Base-by-base conservation (phyloP, 1,284 basidiomycete genomes). In the Lentinula novae-zelandiae region DNA sequence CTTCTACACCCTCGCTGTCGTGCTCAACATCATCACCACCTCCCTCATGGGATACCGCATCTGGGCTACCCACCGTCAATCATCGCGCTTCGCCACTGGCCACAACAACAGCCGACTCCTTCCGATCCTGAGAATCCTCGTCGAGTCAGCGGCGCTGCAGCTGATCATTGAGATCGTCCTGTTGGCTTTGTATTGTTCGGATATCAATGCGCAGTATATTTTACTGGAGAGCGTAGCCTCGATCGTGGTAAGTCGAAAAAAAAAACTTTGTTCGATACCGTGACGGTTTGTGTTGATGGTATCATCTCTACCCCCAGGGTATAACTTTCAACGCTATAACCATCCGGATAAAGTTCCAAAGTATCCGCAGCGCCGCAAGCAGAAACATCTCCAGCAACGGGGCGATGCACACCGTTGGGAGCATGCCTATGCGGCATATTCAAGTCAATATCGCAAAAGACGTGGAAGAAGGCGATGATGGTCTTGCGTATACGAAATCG, bases 131-230 rank as follows among this genome's bases (percentile, higher is more conserved):
- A 39, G 44, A 20, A 62, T 62, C 31, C 17, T 62, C 17, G 38
- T 62, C 10, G 60, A 62, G 34, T 62, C 60, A 27, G 60, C 60
- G 8, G 40, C 52, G 3, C 42, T 62, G 6, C 60, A 62, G 42
- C 55, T 62, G 6, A 40, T 54, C 17, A 50, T 50, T 34, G 56
- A 62, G 36, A 39, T 62, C 13, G 33, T 58, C 12, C 40, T 62
- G n/a, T 36, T 62, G 15, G 50, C 39, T 2, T 38, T 62, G 17
- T 57, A 58, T 33, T 57, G 22, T 10, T n/a, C 42, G 12, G 31
- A 53, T n/a, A 49, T 48, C 34, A 38, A 57, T 38, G 60, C 56
- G n/a, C 60, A 49, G 39, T 58, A 53, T 20, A 53, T 62, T 22
- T 5, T 48, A 3, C 56, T 58, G 1, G 60, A 62, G n/a, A 31